Evolutionary conservation across 2,329 filamentous ascomycete species (phyloP), one percentile per base, ranked within the genome.

Genomic region (Colletotrichum sp.): DNA sequence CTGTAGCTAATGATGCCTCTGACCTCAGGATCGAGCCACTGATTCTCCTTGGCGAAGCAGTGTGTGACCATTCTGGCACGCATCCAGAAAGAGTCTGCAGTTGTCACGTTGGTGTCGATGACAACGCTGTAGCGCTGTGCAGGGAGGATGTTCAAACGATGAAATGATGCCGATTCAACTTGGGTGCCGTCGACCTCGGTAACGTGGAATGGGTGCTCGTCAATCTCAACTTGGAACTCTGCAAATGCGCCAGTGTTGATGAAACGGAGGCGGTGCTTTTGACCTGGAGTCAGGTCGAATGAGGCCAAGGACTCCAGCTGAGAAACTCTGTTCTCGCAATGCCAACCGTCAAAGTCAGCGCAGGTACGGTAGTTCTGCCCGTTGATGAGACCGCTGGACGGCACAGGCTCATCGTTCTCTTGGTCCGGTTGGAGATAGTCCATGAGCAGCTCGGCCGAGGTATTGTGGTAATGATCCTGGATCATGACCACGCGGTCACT

Each of bases 401-500:
- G 93, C 0, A 94, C 89, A 0, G 93, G 93, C 81, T 95, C 93
- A 1, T 92, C 90, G 28, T 88, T 88, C 63, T 88, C 87, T 86
- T 90, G 78, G 85, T 92, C 83, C 0, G 87, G 85, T 3, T 82
- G 88, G 55, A 94, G 87, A 75, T 93, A 92, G 21, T 88, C 84
- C 81, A 88, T 87, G 4, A 92, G 80, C 0, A 92, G 84, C 52
- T 86, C 84, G 1, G 84, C 85, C 2, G 87, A 89, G 12, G 86
- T 82, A 64, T 93, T 90, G 79, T 95, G 93, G 74, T 95, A 95
- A 87, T 94, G 94, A 79, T 95, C 94, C 21, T 92, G 92, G n/a
- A 95, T 84, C 77, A 94, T 93, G 21, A 95, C 81, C 0, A 93
- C 86, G 36, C 92, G 84, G 77, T 95, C 93, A 1, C 81, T 81